phyloP scores from a whole-genome alignment of 371 early-diverging fungal genomes.

The Rhizopus arrhizus region DNA sequence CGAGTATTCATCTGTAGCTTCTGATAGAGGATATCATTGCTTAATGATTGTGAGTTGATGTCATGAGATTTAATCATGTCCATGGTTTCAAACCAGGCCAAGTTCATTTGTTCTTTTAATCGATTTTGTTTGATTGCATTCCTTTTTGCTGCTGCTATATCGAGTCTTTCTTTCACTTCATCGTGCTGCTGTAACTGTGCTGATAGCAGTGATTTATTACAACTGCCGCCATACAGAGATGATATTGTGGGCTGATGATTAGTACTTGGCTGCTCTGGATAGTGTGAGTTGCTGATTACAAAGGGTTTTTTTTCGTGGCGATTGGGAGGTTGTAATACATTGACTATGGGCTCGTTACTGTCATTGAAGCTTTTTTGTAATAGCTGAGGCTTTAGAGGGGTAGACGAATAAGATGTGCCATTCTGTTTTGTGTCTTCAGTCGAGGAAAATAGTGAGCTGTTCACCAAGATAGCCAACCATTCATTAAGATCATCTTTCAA shows the following conservation, averaged over 20 bases:
- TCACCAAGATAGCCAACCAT: constrained; percentile 1
- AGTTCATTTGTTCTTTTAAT: constrained; percentile 17
- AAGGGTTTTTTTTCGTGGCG: background rate
- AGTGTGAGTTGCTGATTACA: background rate
- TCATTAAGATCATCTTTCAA: background rate
- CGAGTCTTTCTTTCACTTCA: constrained; percentile 10
- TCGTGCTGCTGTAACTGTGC: background rate
- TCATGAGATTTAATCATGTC: constrained; percentile 1
- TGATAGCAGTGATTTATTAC: background rate
- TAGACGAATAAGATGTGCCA: background rate
- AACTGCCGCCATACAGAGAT: background rate
- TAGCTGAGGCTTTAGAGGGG: background rate
- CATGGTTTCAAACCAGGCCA: constrained; percentile 15
- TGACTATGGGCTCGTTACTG: background rate
- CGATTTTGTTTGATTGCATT: constrained; percentile 13
- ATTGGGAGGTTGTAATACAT: background rate
- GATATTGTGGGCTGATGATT: background rate
- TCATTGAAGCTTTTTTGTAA: background rate
- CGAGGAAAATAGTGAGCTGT: background rate
- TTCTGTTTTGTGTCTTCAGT: background rate
- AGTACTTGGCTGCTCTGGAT: background rate
- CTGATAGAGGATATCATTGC: background rate
- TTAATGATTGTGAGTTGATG: background rate
- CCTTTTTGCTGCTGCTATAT: constrained; percentile 16
- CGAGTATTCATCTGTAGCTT: background rate